Conservation (phyloP, 352 stramenopile genomes). For the Globisporangium viniferum region DNA sequence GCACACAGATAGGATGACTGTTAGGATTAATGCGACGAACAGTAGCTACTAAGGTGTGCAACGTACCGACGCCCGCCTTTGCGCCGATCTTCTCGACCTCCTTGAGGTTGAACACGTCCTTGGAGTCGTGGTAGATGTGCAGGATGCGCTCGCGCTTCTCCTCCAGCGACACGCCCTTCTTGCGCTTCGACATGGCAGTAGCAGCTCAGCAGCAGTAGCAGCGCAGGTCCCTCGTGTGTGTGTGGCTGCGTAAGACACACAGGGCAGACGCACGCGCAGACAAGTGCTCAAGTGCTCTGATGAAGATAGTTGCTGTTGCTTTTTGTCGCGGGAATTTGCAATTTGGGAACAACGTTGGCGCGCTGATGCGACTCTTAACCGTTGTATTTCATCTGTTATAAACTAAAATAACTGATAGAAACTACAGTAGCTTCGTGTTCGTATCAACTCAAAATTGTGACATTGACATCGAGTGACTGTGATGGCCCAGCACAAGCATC, state of each 20-base stretch:
- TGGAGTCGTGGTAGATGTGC: slow-evolving; percentile 82
- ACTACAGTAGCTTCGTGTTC: neutral
- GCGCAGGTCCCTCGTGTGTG: neutral
- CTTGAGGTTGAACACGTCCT: slow-evolving; percentile 86
- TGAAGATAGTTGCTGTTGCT: neutral
- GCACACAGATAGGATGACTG: neutral
- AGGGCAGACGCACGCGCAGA: neutral
- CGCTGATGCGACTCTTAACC: neutral
- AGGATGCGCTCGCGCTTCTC: slow-evolving; percentile 86
- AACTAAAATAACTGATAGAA: neutral
- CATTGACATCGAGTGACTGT: neutral
- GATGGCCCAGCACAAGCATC: neutral
- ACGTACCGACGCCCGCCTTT: slow-evolving; percentile 77
- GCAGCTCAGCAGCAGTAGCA: neutral
- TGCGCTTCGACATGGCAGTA: slow-evolving; percentile 56
- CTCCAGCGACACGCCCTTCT: slow-evolving; percentile 78
- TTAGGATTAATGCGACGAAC: neutral
- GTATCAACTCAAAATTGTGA: slow-evolving; percentile 5
- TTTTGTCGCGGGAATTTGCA: neutral
- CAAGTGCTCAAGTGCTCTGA: neutral
- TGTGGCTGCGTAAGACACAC: neutral
- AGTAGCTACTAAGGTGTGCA: neutral
- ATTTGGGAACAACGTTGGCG: neutral
- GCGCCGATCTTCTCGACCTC: slow-evolving; percentile 84
- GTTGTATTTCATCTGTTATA: neutral